Conservation (phyloP, 805 yeast species). For the Torulaspora microellipsoides region DNA sequence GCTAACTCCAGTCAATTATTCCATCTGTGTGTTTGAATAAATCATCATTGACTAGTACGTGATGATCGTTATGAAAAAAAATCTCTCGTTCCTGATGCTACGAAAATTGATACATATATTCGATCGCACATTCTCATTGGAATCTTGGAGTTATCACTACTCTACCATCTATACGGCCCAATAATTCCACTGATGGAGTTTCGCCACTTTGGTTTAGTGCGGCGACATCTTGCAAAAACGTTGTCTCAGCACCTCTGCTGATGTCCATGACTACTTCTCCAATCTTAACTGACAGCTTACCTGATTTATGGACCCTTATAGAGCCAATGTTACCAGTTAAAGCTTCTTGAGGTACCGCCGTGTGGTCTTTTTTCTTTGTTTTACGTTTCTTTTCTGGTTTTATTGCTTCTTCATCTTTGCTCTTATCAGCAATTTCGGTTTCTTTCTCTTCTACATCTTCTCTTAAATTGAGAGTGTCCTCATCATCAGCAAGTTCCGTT, state of each 20-base stretch:
- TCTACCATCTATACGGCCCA: conserved; percentile 56
- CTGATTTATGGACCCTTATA: conserved; percentile 75
- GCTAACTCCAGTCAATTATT: too few species aligned
- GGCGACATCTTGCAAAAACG: conserved; percentile 70
- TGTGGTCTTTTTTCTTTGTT: conserved; percentile 1
- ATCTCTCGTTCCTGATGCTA: too few species aligned
- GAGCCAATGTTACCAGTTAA: conserved; percentile 63
- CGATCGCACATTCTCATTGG: neutral
- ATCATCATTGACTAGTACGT: too few species aligned
- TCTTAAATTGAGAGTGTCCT: neutral
- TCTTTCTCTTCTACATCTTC: conserved; percentile 9
- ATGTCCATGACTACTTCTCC: conserved; percentile 70
- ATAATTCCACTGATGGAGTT: conserved; percentile 39
- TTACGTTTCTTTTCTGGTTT: conserved; percentile 12
- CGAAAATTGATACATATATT: too few species aligned
- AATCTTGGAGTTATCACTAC: conserved; percentile 55
- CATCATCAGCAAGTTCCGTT: neutral
- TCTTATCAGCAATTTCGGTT: conserved; percentile 13
- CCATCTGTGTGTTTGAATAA: too few species aligned
- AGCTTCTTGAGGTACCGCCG: conserved; percentile 8
- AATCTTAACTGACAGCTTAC: conserved; percentile 67
- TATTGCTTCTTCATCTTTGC: conserved; percentile 9
- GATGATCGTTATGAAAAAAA: too few species aligned
- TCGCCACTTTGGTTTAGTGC: conserved; percentile 44
- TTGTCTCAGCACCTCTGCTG: conserved; percentile 61